Base-by-base conservation (phyloP, 2,329 filamentous ascomycete species). In the Fusarium sp. region DNA sequence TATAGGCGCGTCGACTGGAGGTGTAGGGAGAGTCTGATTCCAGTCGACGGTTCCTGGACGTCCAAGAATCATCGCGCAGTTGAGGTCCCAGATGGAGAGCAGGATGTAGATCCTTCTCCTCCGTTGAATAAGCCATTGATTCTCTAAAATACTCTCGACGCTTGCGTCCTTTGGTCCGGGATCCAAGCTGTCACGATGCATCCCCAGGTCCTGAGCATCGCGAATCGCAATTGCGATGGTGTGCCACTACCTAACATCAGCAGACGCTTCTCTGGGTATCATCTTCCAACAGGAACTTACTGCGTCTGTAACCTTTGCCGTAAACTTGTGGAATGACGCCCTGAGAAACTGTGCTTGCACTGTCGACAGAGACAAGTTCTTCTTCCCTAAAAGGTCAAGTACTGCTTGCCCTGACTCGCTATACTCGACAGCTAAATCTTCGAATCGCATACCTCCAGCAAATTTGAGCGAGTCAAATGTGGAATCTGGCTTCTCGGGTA, bases 131-230 rank as follows among this genome's bases (percentile, higher is more conserved):
- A 85, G 81, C 90, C 90, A 91, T 73, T 90, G 84, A 66, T 88
- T 89, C 67, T 89, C 86, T 22, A 90, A 80, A 5, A 87, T 80
- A 38, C 85, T 84, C 66, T 88, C 87, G 10, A 85, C 79, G 44
- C 84, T 85, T 44, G 84, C 80, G 41, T 85, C 81, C 20, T 79
- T 81, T 6, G 87, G 86, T 55, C 85, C 85, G 1, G 87, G 87
- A 70, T 90, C 88, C 34, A 86, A 80, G 41, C 82, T 84, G 70
- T 89, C 86, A 18, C 86, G 84, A 72, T 92, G 87, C 75, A 92
- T 82, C 18, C 89, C 90, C 45, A 91, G 85, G 73, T 91, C 89
- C 77, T 91, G 89, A 0, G 89, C 90, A 77, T 91, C 89, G 45
- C 88, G 83, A 62, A 91, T 90, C 1, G 88, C 86, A 28, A 85